Evolutionary conservation across 2,329 filamentous ascomycete species (phyloP).

Genomic region (Leptographium wingfieldii): DNA sequence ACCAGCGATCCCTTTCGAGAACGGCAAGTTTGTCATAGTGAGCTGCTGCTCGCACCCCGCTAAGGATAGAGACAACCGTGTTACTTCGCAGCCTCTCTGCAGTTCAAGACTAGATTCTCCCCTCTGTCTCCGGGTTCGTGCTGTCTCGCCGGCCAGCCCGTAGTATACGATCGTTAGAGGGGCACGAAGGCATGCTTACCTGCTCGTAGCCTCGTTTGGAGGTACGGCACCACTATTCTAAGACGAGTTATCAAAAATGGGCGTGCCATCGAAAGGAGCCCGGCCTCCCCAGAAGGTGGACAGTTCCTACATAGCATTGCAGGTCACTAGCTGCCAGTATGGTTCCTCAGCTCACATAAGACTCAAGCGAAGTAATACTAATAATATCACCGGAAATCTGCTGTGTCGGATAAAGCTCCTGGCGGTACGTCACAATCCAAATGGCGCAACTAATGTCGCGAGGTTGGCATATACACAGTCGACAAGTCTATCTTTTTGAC

Average conservation of each 20-base stretch:
- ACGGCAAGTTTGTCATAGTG: neutral
- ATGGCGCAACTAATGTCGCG: constrained; percentile 25
- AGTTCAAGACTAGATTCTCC: neutral
- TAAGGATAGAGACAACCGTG: neutral
- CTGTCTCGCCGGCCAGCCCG: neutral
- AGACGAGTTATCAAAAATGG: neutral
- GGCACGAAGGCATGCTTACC: neutral
- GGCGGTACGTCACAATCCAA: constrained; percentile 32
- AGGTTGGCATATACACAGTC: constrained; percentile 13
- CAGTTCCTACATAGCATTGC: neutral
- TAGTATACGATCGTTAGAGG: neutral
- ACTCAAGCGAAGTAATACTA: neutral
- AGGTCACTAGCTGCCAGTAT: neutral
- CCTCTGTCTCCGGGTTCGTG: neutral
- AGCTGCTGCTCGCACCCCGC: neutral
- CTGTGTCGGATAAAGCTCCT: constrained; percentile 28
- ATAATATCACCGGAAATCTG: neutral
- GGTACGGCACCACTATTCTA: neutral
- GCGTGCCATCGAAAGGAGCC: neutral
- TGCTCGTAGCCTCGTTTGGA: neutral
- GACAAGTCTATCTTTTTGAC: constrained; percentile 29
- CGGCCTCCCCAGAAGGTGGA: neutral
- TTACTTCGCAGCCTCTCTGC: neutral
- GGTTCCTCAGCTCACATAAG: neutral
- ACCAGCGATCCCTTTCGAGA: neutral